phyloP scores from a whole-genome alignment of 2,329 filamentous ascomycete species.

The Calycina herbarum region DNA sequence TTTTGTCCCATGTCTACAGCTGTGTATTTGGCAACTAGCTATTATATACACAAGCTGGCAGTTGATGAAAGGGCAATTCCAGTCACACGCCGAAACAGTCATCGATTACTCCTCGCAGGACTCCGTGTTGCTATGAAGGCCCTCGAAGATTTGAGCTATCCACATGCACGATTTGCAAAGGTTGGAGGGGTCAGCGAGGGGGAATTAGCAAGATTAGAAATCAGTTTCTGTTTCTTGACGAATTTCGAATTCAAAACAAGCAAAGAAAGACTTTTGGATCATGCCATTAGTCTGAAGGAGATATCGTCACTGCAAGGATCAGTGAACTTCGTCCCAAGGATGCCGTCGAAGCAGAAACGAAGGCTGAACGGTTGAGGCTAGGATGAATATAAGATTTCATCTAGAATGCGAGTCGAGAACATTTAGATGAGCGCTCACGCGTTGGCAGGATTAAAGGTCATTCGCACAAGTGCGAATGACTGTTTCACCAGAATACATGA shows the following conservation, averaged over 20 bases:
- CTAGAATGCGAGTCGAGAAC: slow-evolving; percentile 12
- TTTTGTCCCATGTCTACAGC: slow-evolving; percentile 93
- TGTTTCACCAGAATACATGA: neutral
- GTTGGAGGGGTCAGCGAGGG: slow-evolving; percentile 84
- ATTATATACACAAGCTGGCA: slow-evolving; percentile 82
- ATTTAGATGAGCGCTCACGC: slow-evolving; percentile 9
- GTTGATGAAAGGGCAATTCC: slow-evolving; percentile 76
- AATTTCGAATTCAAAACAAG: slow-evolving; percentile 76
- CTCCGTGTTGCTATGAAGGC: slow-evolving; percentile 90
- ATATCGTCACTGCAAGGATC: slow-evolving; percentile 37
- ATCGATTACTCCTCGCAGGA: slow-evolving; percentile 81
- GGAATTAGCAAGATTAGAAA: slow-evolving; percentile 82
- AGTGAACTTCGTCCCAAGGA: slow-evolving; percentile 35
- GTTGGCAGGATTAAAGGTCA: neutral
- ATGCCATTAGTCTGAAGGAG: slow-evolving; percentile 46
- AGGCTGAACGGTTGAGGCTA: slow-evolving; percentile 24
- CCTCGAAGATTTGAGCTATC: slow-evolving; percentile 87
- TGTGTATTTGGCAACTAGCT: slow-evolving; percentile 85
- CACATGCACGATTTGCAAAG: slow-evolving; percentile 78
- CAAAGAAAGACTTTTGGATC: slow-evolving; percentile 52
- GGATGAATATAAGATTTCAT: slow-evolving; percentile 31
- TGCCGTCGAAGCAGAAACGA: slow-evolving; percentile 31
- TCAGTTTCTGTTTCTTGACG: slow-evolving; percentile 84
- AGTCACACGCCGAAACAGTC: slow-evolving; percentile 80
- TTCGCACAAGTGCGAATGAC: neutral